phyloP scores from a whole-genome alignment of 2,329 filamentous ascomycete species.

The Hymenoscyphus occultus region DNA sequence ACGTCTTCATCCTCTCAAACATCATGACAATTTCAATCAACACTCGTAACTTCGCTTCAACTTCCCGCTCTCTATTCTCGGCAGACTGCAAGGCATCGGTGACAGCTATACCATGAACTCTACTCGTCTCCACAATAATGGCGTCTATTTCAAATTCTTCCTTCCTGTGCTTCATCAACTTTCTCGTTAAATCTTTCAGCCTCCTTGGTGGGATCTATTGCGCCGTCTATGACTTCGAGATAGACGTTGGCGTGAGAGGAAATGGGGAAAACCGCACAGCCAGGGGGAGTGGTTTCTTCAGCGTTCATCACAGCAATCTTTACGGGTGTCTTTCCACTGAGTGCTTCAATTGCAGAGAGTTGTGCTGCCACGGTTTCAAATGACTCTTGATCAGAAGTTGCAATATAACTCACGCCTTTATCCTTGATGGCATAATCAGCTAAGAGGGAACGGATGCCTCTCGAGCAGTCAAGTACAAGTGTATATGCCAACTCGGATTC shows the following conservation, averaged over 20 bases:
- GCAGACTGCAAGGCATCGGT: constrained; percentile 14
- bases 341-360: constrained; percentile 10
- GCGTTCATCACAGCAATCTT: not conserved
- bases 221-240: constrained; percentile 10
- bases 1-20: constrained; percentile 14
- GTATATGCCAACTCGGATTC: constrained; percentile 69
- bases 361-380: constrained; percentile 8
- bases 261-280: constrained; percentile 12
- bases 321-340: constrained; percentile 13
- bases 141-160: constrained; percentile 11
- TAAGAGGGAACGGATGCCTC: constrained; percentile 55
- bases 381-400: constrained; percentile 9
- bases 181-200: constrained; percentile 11
- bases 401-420: constrained; percentile 12
- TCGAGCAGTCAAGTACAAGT: constrained; percentile 65
- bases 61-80: constrained; percentile 11
- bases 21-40: constrained; percentile 7
- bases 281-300: not conserved
- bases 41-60: constrained; percentile 12
- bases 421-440: constrained; percentile 13
- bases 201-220: constrained; percentile 32
- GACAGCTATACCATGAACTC: constrained; percentile 6
- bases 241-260: constrained; percentile 12
- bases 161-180: constrained; percentile 13
- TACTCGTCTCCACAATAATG: constrained; percentile 10